phyloP scores from a whole-genome alignment of 768 basidiomycete species.

The Mycena rosella region DNA sequence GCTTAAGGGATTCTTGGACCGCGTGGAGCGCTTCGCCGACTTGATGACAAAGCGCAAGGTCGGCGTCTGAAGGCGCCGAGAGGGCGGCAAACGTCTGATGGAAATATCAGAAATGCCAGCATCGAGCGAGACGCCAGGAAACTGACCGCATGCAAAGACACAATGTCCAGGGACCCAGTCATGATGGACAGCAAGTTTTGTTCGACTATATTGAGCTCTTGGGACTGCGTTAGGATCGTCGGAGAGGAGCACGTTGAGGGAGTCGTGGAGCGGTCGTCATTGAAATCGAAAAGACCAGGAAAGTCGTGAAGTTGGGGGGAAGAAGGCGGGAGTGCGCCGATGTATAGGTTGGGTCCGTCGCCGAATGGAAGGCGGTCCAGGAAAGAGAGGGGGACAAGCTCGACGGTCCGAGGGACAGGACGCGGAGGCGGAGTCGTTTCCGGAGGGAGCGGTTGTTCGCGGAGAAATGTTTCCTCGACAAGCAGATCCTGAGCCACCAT shows the following conservation, averaged over 20 bases:
- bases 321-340: conserved; percentile 3
- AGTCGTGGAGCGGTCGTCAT: conserved; percentile 21
- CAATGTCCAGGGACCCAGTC: conserved; percentile 19
- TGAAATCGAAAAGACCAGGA: neutral
- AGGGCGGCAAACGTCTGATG: conserved; percentile 32
- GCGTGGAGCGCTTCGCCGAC: conserved; percentile 25
- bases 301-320: conserved; percentile 3
- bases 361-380: conserved; percentile 20
- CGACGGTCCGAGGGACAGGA: conserved; percentile 20
- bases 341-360: conserved; percentile 17
- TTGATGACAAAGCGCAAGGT: conserved; percentile 24
- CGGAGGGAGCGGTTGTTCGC: conserved; percentile 6
- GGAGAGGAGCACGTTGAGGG: conserved; percentile 10
- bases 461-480: conserved; percentile 9
- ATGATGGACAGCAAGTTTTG: conserved; percentile 18
- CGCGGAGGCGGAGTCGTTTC: conserved; percentile 27
- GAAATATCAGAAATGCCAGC: conserved; percentile 1
- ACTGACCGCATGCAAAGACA: conserved; percentile 34
- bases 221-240: conserved; percentile 21
- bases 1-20: conserved; percentile 23
- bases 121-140: conserved; percentile 3
- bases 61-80: conserved; percentile 16
- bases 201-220: conserved; percentile 24
- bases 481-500: neutral
- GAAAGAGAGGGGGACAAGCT: conserved; percentile 20